phyloP scores from a whole-genome alignment of 2,329 filamentous ascomycete genomes.

The Leptographium galeiforme region DNA sequence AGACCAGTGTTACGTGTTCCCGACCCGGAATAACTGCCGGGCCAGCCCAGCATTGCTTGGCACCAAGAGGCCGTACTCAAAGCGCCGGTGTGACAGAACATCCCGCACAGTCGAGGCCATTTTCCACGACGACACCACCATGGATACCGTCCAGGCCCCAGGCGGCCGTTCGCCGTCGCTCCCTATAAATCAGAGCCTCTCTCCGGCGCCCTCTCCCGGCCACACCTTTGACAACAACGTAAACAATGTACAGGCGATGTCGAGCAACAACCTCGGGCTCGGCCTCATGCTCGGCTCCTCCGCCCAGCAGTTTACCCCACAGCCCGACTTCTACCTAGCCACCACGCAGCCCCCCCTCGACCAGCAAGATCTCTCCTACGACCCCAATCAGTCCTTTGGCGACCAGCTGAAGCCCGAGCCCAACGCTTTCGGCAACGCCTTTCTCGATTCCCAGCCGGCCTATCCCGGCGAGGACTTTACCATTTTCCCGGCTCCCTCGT shows the following conservation, averaged over 20 bases:
- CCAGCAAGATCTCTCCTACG: slow-evolving; percentile 25
- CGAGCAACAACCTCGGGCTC: slow-evolving; percentile 27
- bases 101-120: slow-evolving; percentile 6
- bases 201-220: slow-evolving; percentile 39
- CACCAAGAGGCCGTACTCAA: background rate
- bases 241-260: slow-evolving; percentile 12
- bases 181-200: slow-evolving; percentile 57
- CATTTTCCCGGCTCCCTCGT: slow-evolving; percentile 44
- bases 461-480: slow-evolving; percentile 47
- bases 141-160: slow-evolving; percentile 37
- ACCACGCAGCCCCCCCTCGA: slow-evolving; percentile 22
- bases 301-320: slow-evolving; percentile 25
- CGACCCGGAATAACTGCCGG: background rate
- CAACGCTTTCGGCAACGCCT: slow-evolving; percentile 19
- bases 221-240: slow-evolving; percentile 29
- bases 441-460: slow-evolving; percentile 29
- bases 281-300: slow-evolving; percentile 45
- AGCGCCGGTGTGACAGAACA: background rate
- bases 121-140: slow-evolving; percentile 15
- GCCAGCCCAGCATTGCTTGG: background rate
- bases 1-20: slow-evolving; percentile 4
- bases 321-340: slow-evolving; percentile 36
- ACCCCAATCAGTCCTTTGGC: slow-evolving; percentile 28
- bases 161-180: slow-evolving; percentile 47
- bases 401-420: slow-evolving; percentile 27